A percentile compares a stretch with the other conserved stretches of the same genome.
These are phyloP conservation scores for Pseudonitzschia pungens DNA, from an alignment of 108 stramenopile genomes.

Conservation along the genomic window DNA sequence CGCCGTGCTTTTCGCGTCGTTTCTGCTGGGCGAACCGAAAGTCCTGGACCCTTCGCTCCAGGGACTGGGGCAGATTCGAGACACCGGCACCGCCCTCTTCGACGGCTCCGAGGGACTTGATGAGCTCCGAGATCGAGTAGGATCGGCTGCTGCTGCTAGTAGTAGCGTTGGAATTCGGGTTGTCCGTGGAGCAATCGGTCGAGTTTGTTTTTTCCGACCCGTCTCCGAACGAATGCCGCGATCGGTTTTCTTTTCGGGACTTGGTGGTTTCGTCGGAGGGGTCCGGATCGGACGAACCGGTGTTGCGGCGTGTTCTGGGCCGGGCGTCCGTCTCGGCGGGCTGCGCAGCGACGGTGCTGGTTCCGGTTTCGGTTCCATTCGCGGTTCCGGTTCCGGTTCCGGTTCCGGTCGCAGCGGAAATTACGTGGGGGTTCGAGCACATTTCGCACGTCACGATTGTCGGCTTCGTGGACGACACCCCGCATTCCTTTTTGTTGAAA, in stretches of 20 bases:
- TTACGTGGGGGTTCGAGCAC: not conserved
- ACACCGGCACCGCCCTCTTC: not conserved
- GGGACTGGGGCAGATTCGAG: constrained; percentile 11
- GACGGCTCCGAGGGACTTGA: not conserved
- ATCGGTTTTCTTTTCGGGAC: not conserved
- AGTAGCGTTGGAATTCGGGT: not conserved
- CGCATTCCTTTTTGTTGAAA: not conserved
- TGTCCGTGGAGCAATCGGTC: not conserved
- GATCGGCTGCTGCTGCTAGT: not conserved
- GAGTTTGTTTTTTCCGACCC: not conserved
- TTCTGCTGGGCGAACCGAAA: constrained; percentile 85
- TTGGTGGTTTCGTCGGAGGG: not conserved
- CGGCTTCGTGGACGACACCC: not conserved
- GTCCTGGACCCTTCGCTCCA: constrained; percentile 73
- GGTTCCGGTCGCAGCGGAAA: not conserved
- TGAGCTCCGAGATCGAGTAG: constrained; percentile 36
- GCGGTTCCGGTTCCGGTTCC: not conserved
- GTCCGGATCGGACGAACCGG: not conserved
- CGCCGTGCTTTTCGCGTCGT: constrained; percentile 69
- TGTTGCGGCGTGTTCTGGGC: not conserved
- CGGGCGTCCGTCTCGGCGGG: not conserved
- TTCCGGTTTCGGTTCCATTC: not conserved
- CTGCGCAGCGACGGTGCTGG: not conserved
- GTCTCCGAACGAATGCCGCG: not conserved
- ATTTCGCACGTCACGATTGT: not conserved